Percentiles rank a stretch among this genome's conserved stretches.
These are phyloP conservation scores for Phanerodontia chrysosporium DNA, from an alignment of 768 basidiomycete species.

Conservation along the genomic window DNA sequence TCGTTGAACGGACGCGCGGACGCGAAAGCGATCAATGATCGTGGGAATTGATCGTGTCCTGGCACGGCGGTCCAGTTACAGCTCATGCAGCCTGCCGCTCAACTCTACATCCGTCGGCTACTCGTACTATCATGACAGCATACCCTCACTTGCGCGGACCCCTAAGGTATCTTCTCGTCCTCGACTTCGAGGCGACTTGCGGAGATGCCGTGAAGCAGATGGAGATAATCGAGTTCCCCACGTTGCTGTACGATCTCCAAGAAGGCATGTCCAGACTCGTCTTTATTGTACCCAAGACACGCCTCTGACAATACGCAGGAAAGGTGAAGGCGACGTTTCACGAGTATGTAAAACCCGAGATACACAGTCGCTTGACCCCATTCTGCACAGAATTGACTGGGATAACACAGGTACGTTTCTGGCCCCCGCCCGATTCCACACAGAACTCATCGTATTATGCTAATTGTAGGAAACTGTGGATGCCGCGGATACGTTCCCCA, in stretches of 20 bases:
- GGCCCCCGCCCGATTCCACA: neutral
- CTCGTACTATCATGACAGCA: neutral
- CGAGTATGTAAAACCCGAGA: conserved; percentile 24
- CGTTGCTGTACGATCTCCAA: conserved; percentile 23
- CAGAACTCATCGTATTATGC: neutral
- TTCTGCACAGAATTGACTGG: conserved; percentile 28
- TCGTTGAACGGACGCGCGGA: neutral
- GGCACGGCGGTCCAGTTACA: neutral
- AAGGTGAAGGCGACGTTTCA: conserved; percentile 24
- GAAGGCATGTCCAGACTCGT: conserved; percentile 7
- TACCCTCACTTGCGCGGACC: neutral
- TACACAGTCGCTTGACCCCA: conserved; percentile 19
- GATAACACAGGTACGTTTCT: conserved; percentile 21
- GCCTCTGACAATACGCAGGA: conserved; percentile 3
- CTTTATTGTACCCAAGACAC: neutral
- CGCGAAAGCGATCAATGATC: neutral
- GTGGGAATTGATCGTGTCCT: neutral
- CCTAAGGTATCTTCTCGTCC: conserved; percentile 20
- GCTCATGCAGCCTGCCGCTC: neutral
- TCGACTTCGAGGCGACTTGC: conserved; percentile 29
- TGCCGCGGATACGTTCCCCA: conserved; percentile 20
- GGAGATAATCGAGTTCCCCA: conserved; percentile 29
- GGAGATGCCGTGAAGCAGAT: conserved; percentile 16
- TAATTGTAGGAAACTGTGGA: conserved; percentile 22
- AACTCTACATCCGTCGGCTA: neutral